Base-by-base conservation (phyloP, 495 filamentous ascomycete species). In the Patellaria atrata region DNA sequence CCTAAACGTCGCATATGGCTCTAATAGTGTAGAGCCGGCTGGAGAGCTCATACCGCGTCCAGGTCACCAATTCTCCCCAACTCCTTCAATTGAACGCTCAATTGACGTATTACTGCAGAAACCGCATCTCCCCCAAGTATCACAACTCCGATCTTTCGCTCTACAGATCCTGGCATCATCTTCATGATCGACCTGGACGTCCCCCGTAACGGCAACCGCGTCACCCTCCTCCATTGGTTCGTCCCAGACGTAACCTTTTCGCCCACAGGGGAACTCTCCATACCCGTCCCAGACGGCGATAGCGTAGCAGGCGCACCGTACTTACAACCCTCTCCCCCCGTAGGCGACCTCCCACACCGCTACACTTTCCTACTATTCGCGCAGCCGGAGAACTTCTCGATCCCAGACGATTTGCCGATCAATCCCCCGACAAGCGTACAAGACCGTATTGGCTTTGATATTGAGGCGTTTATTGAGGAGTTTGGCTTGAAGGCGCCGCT, bases 161-260 rank as follows among this genome's bases (percentile, higher is more conserved):
- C 37, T 4, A 20, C 17, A 2, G 38, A 38, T n/a, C 26, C 22
- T 7, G 38, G 28, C 26, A 31, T 58, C 3, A 14, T 60, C 7
- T 23, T 64, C 19, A 46, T 58, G 34, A 44, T 64, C 15, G 60
- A 62, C 40, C 46, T 47, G 2, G 59, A 64, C 38, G 60, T 54
- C 4, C 31, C 54, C 3, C 36, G 33, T 13, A 44, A 48, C 11
- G 43, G 37, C 3, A 56, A 37, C 4, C 30, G 33, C 3, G 55
- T 51, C 3, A 40, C 55, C 1, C 42, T 61, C 5, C 39, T 63
- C 0, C 60, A 62, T 39, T 64, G 61, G 60, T 56, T 58, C 25
- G 55, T 56, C n/a, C 30, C 53, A 2, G 30, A 52, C 26, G 30
- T 62, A 17, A 27, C 39, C 0, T 28, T 49, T 3, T 9, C 41